These are phyloP conservation scores for Pyrrhoderma lamaoense DNA, from an alignment of 1,284 basidiomycete genomes.

Conservation along the genomic window DNA sequence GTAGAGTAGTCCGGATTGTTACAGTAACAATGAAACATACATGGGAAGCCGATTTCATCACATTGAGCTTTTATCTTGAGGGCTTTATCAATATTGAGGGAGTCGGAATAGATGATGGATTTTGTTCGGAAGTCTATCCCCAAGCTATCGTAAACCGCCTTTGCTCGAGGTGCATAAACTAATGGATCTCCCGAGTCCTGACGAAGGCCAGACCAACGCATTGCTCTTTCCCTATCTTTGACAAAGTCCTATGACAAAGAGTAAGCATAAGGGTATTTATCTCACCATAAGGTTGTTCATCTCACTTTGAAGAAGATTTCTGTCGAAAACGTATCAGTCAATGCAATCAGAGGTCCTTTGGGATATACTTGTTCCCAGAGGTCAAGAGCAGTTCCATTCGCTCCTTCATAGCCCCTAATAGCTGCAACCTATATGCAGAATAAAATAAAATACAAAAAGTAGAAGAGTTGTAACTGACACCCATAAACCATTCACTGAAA, in stretches of 20 bases:
- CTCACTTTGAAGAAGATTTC: conserved; percentile 71
- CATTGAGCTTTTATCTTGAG: conserved; percentile 65
- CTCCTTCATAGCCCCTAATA: conserved; percentile 69
- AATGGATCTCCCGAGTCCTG: conserved; percentile 91
- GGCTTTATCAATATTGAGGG: conserved; percentile 66
- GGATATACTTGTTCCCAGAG: conserved; percentile 81
- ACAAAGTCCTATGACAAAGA: conserved; percentile 49
- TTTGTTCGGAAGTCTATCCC: conserved; percentile 63
- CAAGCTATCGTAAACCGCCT: conserved; percentile 58
- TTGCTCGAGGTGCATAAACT: conserved; percentile 65
- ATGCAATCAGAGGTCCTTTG: conserved; percentile 53
- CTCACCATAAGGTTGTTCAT: neutral
- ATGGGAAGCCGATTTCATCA: conserved; percentile 65
- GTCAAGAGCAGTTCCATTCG: conserved; percentile 67
- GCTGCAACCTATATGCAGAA: conserved; percentile 59
- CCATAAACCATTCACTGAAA: conserved; percentile 92
- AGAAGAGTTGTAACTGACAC: conserved; percentile 41
- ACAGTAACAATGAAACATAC: conserved; percentile 33
- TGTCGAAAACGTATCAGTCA: conserved; percentile 92
- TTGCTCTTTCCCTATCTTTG: conserved; percentile 50
- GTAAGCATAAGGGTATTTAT: neutral
- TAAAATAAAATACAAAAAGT: neutral
- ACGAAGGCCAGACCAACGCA: conserved; percentile 74
- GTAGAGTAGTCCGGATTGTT: neutral
- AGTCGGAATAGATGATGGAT: conserved; percentile 78